Conservation (phyloP, 2,329 filamentous ascomycete genomes). For the Pseudogymnoascus sp. region DNA sequence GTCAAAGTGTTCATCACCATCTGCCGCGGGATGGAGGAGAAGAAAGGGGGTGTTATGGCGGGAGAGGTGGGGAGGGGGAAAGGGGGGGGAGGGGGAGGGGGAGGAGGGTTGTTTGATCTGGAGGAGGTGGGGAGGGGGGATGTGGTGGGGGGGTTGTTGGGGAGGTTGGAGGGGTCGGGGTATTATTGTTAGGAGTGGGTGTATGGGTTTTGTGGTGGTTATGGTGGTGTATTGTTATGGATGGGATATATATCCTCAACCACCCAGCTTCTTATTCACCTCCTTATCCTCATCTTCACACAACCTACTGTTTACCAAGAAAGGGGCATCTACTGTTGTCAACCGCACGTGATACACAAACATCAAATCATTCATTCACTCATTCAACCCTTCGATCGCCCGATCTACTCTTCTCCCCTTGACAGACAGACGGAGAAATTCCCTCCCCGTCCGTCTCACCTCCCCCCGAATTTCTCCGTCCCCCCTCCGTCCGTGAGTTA, state of each 20-base stretch:
- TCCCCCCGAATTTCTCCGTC: too few relatives aligned
- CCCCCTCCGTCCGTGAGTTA: too few relatives aligned
- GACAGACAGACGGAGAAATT: too few relatives aligned
- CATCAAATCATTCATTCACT: too few relatives aligned
- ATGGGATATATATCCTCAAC: neutral
- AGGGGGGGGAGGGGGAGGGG: neutral
- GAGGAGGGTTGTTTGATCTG: constrained; percentile 29
- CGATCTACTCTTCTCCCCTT: too few relatives aligned
- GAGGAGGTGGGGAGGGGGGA: constrained; percentile 40
- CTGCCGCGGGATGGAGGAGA: constrained; percentile 60
- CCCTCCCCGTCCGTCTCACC: too few relatives aligned
- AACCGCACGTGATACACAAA: too few relatives aligned
- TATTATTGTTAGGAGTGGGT: constrained; percentile 43
- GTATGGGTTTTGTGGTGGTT: too few relatives aligned
- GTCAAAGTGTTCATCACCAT: constrained; percentile 67
- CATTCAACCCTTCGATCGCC: too few relatives aligned
- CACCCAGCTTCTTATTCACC: neutral
- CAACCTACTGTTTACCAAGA: neutral
- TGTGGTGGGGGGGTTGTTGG: constrained; percentile 58
- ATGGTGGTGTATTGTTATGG: neutral
- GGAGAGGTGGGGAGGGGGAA: constrained; percentile 24
- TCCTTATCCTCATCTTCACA: neutral
- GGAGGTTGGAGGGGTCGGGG: constrained; percentile 62
- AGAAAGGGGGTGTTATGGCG: constrained; percentile 32
- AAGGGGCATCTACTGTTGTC: too few relatives aligned